phyloP scores from a whole-genome alignment of 768 basidiomycete species.

The Krasilnikovozyma curviuscula region DNA sequence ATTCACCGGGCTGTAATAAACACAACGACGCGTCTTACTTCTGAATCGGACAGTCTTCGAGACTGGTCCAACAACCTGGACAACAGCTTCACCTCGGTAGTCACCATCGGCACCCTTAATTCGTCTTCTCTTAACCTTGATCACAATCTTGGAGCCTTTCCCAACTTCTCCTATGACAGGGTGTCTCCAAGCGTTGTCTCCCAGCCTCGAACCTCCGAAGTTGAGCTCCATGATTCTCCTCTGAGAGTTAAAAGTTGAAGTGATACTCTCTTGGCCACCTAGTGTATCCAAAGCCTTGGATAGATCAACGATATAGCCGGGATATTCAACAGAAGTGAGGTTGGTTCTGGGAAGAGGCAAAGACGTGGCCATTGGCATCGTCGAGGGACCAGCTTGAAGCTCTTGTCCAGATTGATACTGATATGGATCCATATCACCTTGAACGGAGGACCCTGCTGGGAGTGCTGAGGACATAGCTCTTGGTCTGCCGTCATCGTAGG shows the following conservation, averaged over 20 bases:
- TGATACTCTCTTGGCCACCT: neutral
- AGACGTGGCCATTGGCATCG: no score
- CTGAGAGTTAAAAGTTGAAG: neutral
- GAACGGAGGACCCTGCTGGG: no score
- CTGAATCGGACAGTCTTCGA: constrained; percentile 7
- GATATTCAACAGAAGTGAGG: constrained; percentile 10
- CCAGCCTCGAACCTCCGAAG: neutral
- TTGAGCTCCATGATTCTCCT: constrained; percentile 11
- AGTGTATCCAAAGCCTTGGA: neutral
- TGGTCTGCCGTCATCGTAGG: no score
- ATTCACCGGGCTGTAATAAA: no score
- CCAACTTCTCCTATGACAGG: neutral
- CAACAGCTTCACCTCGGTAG: constrained; percentile 6
- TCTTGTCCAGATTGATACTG: no score
- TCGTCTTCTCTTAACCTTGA: constrained; percentile 2
- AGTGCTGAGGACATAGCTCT: no score
- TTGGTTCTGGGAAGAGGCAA: no score
- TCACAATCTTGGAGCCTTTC: constrained; percentile 7
- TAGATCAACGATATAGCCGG: neutral
- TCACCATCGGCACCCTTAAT: constrained; percentile 6
- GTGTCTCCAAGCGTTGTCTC: constrained; percentile 3
- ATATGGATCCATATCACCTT: no score
- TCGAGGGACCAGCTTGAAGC: no score
- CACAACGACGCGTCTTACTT: no score
- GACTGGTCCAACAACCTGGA: constrained; percentile 6